phyloP scores from a whole-genome alignment of 2,329 filamentous ascomycete species.

The Epichloe festucae region DNA sequence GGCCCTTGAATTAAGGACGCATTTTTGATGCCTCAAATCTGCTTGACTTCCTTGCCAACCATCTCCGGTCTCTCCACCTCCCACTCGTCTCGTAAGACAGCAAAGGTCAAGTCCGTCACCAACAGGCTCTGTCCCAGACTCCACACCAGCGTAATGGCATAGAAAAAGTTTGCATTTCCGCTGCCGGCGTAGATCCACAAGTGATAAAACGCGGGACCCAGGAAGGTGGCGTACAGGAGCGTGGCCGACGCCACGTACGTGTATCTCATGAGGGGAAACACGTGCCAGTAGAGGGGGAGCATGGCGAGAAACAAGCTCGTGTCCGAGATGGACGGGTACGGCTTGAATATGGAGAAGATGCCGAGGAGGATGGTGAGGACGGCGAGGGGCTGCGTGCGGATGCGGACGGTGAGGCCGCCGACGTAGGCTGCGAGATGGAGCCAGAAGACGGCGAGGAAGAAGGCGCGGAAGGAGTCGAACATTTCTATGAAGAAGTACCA shows the following conservation, averaged over 20 bases:
- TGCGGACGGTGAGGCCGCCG: slow-evolving; percentile 67
- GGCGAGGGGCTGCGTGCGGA: slow-evolving; percentile 76
- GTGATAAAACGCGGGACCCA: slow-evolving; percentile 92
- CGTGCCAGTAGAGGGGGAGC: slow-evolving; percentile 76
- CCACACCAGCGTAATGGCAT: slow-evolving; percentile 98
- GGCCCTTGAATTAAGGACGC: not conserved
- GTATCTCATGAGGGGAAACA: slow-evolving; percentile 89
- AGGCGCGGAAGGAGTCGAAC: slow-evolving; percentile 94
- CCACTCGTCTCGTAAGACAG: slow-evolving; percentile 83
- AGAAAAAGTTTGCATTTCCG: slow-evolving; percentile 98
- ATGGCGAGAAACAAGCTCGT: slow-evolving; percentile 74
- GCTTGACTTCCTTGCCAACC: slow-evolving; percentile 73
- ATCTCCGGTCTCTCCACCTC: slow-evolving; percentile 85
- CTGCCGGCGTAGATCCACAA: slow-evolving; percentile 97
- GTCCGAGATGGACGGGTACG: slow-evolving; percentile 88
- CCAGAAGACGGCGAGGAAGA: slow-evolving; percentile 98
- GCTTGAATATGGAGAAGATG: slow-evolving; percentile 90
- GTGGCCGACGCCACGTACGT: slow-evolving; percentile 75
- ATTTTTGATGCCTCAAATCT: slow-evolving; percentile 48
- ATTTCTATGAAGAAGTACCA: slow-evolving; percentile 99
- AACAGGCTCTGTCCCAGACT: slow-evolving; percentile 78
- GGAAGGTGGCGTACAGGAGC: slow-evolving; percentile 73
- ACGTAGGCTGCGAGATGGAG: slow-evolving; percentile 86
- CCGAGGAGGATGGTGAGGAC: slow-evolving; percentile 75
- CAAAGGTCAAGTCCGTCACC: slow-evolving; percentile 78